Percentiles rank a stretch among this genome's conserved stretches.
Conservation (phyloP, 805 yeast species). For the Candida boleticola region DNA sequence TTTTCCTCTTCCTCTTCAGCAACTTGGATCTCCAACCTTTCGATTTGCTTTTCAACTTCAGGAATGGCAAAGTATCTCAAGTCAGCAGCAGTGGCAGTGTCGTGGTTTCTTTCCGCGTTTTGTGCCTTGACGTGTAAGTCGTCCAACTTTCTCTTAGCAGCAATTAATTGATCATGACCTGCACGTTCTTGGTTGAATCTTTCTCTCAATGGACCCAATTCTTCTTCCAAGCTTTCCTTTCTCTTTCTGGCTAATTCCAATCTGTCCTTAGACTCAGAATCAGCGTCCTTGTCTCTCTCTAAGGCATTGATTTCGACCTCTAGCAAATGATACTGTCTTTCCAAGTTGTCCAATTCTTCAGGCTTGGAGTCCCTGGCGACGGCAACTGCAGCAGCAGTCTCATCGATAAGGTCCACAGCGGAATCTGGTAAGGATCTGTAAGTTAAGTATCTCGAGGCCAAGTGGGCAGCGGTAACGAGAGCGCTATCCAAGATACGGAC, state of each 20-base stretch:
- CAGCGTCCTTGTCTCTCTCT: slow-evolving; percentile 91
- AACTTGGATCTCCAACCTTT: slow-evolving; percentile 68
- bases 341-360: slow-evolving; percentile 90
- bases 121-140: slow-evolving; percentile 89
- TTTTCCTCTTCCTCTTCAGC: slow-evolving; percentile 71
- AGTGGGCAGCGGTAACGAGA: slow-evolving; percentile 87
- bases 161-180: slow-evolving; percentile 87
- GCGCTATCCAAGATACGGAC: slow-evolving; percentile 95
- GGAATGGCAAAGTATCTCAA: slow-evolving; percentile 97
- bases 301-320: slow-evolving; percentile 96
- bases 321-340: slow-evolving; percentile 84
- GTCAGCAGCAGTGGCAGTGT: slow-evolving; percentile 92
- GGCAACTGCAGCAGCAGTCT: slow-evolving; percentile 94
- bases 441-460: slow-evolving; percentile 91
- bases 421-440: slow-evolving; percentile 96
- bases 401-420: slow-evolving; percentile 95
- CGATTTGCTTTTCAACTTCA: slow-evolving; percentile 75
- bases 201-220: slow-evolving; percentile 79
- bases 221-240: slow-evolving; percentile 82
- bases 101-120: slow-evolving; percentile 97
- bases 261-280: slow-evolving; percentile 80
- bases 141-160: slow-evolving; percentile 86
- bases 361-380: slow-evolving; percentile 98
- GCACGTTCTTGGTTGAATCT: slow-evolving; percentile 82
- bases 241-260: slow-evolving; percentile 73